phyloP scores from a whole-genome alignment of 2,329 filamentous ascomycete genomes.

The Cladosporium sp. region DNA sequence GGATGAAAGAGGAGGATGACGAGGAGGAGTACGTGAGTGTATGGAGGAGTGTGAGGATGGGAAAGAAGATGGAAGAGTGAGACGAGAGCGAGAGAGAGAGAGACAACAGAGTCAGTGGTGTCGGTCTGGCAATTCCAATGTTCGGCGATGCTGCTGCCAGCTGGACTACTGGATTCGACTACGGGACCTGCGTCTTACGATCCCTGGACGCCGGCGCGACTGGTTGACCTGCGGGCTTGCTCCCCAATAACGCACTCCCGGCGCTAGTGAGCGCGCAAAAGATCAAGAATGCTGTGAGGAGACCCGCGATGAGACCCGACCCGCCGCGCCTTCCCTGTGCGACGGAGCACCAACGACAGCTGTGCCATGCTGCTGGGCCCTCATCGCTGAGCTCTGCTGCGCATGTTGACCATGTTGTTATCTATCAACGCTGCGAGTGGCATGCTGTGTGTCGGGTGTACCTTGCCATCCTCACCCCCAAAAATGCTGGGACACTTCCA shows the following conservation, averaged over 20 bases:
- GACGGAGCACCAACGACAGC: constrained; percentile 3
- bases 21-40: constrained; percentile 19
- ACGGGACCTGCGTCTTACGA: constrained; percentile 14
- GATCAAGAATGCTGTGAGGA: constrained; percentile 3
- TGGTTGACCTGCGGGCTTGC: constrained; percentile 13
- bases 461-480: not conserved
- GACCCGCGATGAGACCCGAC: constrained; percentile 13
- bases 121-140: constrained; percentile 3
- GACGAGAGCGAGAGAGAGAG: not conserved
- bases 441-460: not conserved
- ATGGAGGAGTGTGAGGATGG: constrained; percentile 6
- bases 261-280: constrained; percentile 7
- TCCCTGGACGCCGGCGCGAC: constrained; percentile 9
- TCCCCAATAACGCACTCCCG: constrained; percentile 18
- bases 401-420: not conserved
- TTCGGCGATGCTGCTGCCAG: constrained; percentile 2
- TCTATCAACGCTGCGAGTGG: not conserved
- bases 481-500: not conserved
- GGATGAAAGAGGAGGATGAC: constrained; percentile 1
- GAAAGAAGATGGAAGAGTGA: not conserved
- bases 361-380: constrained; percentile 7
- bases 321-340: constrained; percentile 7
- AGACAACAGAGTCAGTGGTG: not conserved
- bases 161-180: not conserved
- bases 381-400: constrained; percentile 7